Evolutionary conservation across 208 protist species (phyloP), one percentile per base, ranked within the genome.

Genomic region (Balamuthia mandrillaris): DNA sequence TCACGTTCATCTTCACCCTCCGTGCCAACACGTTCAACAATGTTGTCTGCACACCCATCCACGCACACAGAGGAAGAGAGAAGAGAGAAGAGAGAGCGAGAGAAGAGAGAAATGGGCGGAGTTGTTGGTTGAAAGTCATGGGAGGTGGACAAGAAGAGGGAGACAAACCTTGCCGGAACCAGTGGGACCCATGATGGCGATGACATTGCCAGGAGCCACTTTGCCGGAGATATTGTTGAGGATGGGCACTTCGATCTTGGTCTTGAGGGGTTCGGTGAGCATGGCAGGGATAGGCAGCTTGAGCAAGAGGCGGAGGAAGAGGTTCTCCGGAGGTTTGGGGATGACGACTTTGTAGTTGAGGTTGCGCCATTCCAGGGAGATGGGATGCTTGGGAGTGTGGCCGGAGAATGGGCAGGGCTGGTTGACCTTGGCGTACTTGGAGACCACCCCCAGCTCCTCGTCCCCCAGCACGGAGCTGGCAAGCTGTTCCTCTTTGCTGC

Each of bases 171-270:
- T 82, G 75, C 75, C 75, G 51, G 52, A 66, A 14, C 66, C 81
- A 12, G 66, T 85, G 47, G 81, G 66, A 54, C 47, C 86, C 86
- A 88, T 88, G 12, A 86, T 65, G 35, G 77, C 86, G 21, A 88
- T 45, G 4, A 84, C 31, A 18, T 75, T 14, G 4, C 74, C 74
- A 12, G 74, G 41, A 39, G 14, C 21, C 16, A 61, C 44, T 61
- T 70, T 49, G 12, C 74, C 74, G 7, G 31, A 31, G 35, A 82
- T 39, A 12, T 66, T 27, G 47, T 54, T 54, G 47, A 54, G 47
- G 18, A 54, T 54, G 47, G 47, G 47, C 14, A 54, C 47, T 21
- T 54, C 47, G 16, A 18, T 54, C 16, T 14, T 54, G 16, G 47
- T 54, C 16, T 54, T 24, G 16, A 54, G 47, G 16, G 47, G 47